Evolutionary conservation across 1,139 yeast genomes (phyloP), one percentile per base, ranked within the genome.

Genomic region (Zygosaccharomyces pseudobailii): DNA sequence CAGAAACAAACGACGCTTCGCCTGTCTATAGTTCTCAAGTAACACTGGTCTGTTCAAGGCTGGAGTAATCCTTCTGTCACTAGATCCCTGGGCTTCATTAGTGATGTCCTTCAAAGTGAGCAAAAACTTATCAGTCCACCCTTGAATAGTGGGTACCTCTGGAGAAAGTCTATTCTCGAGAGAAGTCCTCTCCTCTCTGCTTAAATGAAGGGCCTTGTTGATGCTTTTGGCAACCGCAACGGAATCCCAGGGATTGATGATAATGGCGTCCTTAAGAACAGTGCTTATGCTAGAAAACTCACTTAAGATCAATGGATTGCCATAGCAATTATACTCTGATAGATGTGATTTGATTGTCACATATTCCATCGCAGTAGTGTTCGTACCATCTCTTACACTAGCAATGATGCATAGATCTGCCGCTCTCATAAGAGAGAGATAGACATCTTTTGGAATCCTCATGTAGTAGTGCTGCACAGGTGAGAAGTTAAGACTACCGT

Each of bases 191-290:
- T 66, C 61, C 6, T 71, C 76, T 22, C 67, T 64, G 7, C 79
- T 58, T 78, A 84, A 73, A 24, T 65, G 56, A 36, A 92, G 73
- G 43, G 90, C 79, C 48, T 78, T 80, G 63, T 89, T 75, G 46
- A 94, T 84, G 5, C 94, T 79, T 58, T 82, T 85, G 1, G 98
- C 94, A 33, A 90, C 92, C 4, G 95, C 96, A 25, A 87, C 92
- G 0, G 94, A 76, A 68, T 92, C 97, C 96, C 97, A 92, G 10
- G 99, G 99, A 59, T 92, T 94, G 33, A 92, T 95, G 55, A 86
- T 79, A 42, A 87, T 76, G 1, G 96, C 88, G 53, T 87, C 95
- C 42, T 75, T 76, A 48, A 92, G 71, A 1, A 87, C 84, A 3
- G 90, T 78, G 0, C 96, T 86, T 3, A 95, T 84, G 43, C 98